phyloP scores from a whole-genome alignment of 2,329 filamentous ascomycete genomes.

The Fusarium compactum region DNA sequence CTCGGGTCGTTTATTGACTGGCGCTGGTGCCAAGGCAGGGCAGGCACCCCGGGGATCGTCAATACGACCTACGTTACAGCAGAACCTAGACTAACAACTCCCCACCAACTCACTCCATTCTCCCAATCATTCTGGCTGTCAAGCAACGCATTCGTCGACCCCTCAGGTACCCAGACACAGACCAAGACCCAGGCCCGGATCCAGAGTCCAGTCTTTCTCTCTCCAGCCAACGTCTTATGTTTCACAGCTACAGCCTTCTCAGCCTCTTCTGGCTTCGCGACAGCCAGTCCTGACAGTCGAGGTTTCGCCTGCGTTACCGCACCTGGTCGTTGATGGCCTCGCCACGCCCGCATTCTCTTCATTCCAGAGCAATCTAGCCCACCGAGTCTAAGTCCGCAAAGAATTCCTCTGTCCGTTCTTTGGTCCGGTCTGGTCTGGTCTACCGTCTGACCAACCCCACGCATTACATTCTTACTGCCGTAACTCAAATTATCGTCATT shows the following conservation, averaged over 20 bases:
- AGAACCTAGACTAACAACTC: not conserved
- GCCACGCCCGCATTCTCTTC: constrained; percentile 16
- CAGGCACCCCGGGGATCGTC: constrained; percentile 27
- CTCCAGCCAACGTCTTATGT: constrained; percentile 34
- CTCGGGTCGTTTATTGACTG: constrained; percentile 17
- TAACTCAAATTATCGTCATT: constrained; percentile 11
- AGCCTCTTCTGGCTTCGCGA: constrained; percentile 32
- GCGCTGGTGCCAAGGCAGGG: constrained; percentile 31
- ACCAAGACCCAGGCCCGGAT: not conserved
- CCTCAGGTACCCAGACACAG: constrained; percentile 4
- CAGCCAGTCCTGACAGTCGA: constrained; percentile 12
- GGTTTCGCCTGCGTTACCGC: constrained; percentile 12
- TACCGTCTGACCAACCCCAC: constrained; percentile 14
- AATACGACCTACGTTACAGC: constrained; percentile 11
- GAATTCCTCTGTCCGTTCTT: constrained; percentile 21
- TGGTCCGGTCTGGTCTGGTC: not conserved
- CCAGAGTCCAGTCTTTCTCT: not conserved
- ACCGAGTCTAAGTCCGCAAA: constrained; percentile 21
- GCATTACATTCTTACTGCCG: constrained; percentile 2
- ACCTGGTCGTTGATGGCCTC: constrained; percentile 31
- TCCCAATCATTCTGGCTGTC: not conserved
- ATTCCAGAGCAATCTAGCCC: constrained; percentile 14
- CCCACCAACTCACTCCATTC: constrained; percentile 14
- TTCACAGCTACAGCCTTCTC: constrained; percentile 35
- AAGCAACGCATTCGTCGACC: not conserved